Evolutionary conservation across 371 early-diverging fungal species (phyloP), one percentile per base, ranked within the genome.

Genomic region (Syncephalastrum sp.): DNA sequence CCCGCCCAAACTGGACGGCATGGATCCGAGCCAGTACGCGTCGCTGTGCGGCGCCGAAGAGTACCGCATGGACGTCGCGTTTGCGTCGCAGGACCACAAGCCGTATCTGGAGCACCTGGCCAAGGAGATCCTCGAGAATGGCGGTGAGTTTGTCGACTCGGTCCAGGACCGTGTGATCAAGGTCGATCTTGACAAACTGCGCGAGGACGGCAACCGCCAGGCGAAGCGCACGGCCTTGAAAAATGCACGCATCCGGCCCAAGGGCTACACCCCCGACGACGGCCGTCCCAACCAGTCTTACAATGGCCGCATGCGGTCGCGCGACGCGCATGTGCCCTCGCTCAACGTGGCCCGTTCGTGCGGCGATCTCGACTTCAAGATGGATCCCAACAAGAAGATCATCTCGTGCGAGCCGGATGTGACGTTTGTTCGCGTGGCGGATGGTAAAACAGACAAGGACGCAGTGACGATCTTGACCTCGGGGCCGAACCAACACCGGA

Each of bases 61-160:
- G 47, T 79, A 79, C 57, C 70, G 67, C 46, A 70, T 86, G 82
- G 84, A 83, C 23, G 83, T 85, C 1, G 82, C 76, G 21, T 84
- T 85, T 56, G 82, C 82, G 6, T 82, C 82, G 12, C 82, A 83
- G 46, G 87, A 87, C 51, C 87, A 87, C 46, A 83, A 82, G 23
- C 86, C 86, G 5, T 84, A 80, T 8, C 58, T 86, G 48, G 86
- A 86, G 48, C 83, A 82, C 43, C 68, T 86, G 2, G 86, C 84
- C 1, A 74, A 78, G n/a, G 77, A 81, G 47, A 83, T 86, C 23
- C 65, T 82, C 44, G 82, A 80, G 41, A 86, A 84, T 50, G 86
- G 86, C 16, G 86, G 86, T 24, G 83, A 83, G 53, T 86, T 86
- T 70, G 81, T 86, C 5, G 83, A 84, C 46, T 81, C 81, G 19